Percentiles rank a stretch among this genome's conserved stretches.
phyloP scores from a whole-genome alignment of 129 eudicot species.

The Artemisia annua region DNA sequence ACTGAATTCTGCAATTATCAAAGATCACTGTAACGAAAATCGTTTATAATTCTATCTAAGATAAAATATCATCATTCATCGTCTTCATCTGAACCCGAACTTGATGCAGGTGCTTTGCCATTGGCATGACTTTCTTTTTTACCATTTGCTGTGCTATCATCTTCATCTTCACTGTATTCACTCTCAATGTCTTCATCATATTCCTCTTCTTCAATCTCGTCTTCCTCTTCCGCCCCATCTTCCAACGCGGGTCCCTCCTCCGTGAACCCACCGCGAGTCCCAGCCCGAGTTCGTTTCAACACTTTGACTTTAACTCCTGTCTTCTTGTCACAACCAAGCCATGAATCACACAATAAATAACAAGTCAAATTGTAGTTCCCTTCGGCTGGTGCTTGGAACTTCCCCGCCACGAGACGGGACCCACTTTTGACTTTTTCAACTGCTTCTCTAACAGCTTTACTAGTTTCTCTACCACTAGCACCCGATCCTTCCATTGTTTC shows the following conservation, averaged over 20 bases:
- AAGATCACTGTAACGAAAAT: slow-evolving; percentile 16
- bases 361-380: slow-evolving; percentile 73
- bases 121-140: slow-evolving; percentile 35
- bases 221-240: slow-evolving; percentile 76
- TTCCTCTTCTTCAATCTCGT: slow-evolving; percentile 71
- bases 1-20: slow-evolving; percentile 13
- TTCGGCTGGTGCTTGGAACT: slow-evolving; percentile 78
- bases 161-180: slow-evolving; percentile 97
- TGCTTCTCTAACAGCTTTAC: slow-evolving; percentile 59
- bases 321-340: slow-evolving; percentile 84
- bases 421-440: slow-evolving; percentile 74
- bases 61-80: slow-evolving; percentile 10
- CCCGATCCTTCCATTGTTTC: slow-evolving; percentile 81
- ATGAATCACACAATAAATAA: slow-evolving; percentile 76
- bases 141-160: slow-evolving; percentile 30
- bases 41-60: slow-evolving; percentile 21
- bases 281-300: slow-evolving; percentile 69
- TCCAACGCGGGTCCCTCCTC: slow-evolving; percentile 58
- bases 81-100: slow-evolving; percentile 60
- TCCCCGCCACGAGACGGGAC: slow-evolving; percentile 75
- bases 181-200: slow-evolving; percentile 81
- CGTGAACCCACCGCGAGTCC: slow-evolving; percentile 64
- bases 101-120: slow-evolving; percentile 43
- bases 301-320: slow-evolving; percentile 60
- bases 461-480: slow-evolving; percentile 51